Evolutionary conservation across 495 filamentous ascomycete species (phyloP).

Genomic region (Hyphodiscus hymeniophilus): DNA sequence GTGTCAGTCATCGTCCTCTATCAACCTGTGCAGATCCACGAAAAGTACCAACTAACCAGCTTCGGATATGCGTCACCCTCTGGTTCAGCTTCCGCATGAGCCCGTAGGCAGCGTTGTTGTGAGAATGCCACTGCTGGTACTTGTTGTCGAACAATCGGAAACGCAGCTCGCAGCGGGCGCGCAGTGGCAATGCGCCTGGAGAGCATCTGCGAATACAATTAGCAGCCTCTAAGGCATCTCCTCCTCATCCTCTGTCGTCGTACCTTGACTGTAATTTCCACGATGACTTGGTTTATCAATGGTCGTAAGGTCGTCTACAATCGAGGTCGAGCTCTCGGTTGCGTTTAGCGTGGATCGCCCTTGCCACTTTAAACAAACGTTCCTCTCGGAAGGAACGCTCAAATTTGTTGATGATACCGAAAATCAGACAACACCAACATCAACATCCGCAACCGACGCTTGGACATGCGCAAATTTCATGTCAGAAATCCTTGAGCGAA

Average conservation of each 20-base stretch:
- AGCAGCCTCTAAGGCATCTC: slow-evolving; percentile 4
- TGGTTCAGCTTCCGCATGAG: background rate
- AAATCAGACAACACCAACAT: slow-evolving; percentile 29
- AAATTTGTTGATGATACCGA: slow-evolving; percentile 1
- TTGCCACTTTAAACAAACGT: background rate
- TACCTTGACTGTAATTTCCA: slow-evolving; percentile 5
- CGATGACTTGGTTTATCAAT: slow-evolving; percentile 2
- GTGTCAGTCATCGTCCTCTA: slow-evolving; percentile 22
- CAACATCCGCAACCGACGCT: slow-evolving; percentile 30
- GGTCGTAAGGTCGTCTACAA: slow-evolving; percentile 2
- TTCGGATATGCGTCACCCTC: slow-evolving; percentile 24
- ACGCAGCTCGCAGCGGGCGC: slow-evolving; percentile 42
- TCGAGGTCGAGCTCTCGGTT: slow-evolving; percentile 1
- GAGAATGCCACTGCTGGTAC: slow-evolving; percentile 27
- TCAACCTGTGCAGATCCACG: slow-evolving; percentile 26
- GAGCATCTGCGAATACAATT: slow-evolving; percentile 47
- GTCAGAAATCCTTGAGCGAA: slow-evolving; percentile 39
- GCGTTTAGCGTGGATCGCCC: slow-evolving; percentile 7
- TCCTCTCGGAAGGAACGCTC: background rate
- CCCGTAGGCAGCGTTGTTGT: slow-evolving; percentile 38
- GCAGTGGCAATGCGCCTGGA: slow-evolving; percentile 48
- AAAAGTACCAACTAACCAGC: slow-evolving; percentile 27
- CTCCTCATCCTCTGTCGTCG: background rate
- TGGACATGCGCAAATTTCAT: slow-evolving; percentile 57
- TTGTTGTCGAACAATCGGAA: slow-evolving; percentile 31